A percentile compares a stretch with the other conserved stretches of the same genome.
Evolutionary conservation across 257 asterid species (phyloP).

Genomic region (Nicotiana benthamiana): DNA sequence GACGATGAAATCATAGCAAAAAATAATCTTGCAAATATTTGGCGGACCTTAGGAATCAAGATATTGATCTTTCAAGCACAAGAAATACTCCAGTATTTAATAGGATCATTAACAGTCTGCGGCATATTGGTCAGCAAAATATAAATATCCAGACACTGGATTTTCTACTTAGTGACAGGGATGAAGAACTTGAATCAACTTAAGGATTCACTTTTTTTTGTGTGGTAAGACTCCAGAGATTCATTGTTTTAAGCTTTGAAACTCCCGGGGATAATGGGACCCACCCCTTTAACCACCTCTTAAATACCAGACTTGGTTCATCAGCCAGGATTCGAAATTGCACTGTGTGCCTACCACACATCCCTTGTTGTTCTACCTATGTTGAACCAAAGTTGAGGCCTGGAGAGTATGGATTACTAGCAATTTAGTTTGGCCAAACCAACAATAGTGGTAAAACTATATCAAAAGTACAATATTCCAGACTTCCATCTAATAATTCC

Average conservation of each 20-base stretch:
- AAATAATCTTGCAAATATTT: neutral
- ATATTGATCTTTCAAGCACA: constrained; percentile 1
- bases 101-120: neutral
- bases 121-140: neutral
- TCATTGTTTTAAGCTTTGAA: neutral
- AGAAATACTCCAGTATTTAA: neutral
- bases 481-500: neutral
- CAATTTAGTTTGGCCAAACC: neutral
- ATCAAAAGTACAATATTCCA: neutral
- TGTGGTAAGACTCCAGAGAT: neutral
- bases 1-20: neutral
- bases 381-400: neutral
- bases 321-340: neutral
- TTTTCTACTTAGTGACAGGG: neutral
- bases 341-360: neutral
- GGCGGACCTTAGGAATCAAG: neutral
- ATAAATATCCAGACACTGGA: neutral
- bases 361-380: neutral
- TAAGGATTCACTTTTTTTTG: neutral
- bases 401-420: neutral
- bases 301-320: neutral
- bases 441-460: neutral
- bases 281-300: neutral
- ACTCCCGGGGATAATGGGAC: neutral
- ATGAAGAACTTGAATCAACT: neutral